Evolutionary conservation across 2,329 filamentous ascomycete genomes (phyloP), one percentile per base, ranked within the genome.

Genomic region (Amauroascus niger): DNA sequence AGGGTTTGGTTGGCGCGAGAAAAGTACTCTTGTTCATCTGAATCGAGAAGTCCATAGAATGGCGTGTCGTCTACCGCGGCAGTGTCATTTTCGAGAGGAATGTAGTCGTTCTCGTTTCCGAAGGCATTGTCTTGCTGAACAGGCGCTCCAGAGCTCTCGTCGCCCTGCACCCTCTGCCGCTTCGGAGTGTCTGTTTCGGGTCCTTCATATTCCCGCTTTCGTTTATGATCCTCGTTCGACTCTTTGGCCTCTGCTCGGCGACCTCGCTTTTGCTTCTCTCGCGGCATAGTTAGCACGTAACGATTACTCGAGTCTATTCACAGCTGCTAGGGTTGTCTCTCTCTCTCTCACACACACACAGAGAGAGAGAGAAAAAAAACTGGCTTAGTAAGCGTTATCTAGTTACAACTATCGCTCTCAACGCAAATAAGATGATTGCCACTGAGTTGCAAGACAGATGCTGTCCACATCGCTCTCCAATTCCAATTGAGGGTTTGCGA

Each of bases 11-110:
- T 90, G 52, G 90, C 89, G 46, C 83, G 82, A 60, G 87, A 85
- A 70, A 97, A 98, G 69, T 96, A 96, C 69, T 96, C 90, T 66
- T 95, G 88, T 74, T 98, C 93, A 60, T 94, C 82, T 52, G 94
- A 85, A 63, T 88, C 86, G 24, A 98, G 83, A 76, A 96, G 84
- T 59, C 93, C 93, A 63, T 94, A 97, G 74, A 95, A 98, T 54
- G 87, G 83, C 61, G 76, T 80, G 56, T 88, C 86, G 35, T 65
- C 64, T 16, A 47, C 49, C 6, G 58, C 55, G 4, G 54, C 49
- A 20, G 45, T 54, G 11, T 53, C 56, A 16, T 53, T 40, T 0
- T 62, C 63, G 39, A 74, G 60, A 16, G 68, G 62, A 55, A 74
- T 71, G 51, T 68, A 73, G 56, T 74, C 64, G 54, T 63, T 61